phyloP scores from a whole-genome alignment of 345 rosid genomes.

The Gossypium bickii region DNA sequence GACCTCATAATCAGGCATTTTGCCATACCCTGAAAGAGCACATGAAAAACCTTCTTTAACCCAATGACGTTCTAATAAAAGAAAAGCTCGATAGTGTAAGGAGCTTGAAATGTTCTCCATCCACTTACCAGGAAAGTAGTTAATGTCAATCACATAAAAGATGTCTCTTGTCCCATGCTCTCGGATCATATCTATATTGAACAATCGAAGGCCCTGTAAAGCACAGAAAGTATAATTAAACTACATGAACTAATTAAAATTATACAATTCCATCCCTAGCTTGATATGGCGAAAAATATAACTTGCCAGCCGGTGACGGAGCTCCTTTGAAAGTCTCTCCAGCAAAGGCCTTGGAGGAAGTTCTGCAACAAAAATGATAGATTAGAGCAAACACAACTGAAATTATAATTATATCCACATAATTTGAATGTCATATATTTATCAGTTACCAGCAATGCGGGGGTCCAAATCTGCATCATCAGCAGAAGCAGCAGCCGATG shows the following conservation, averaged over 20 bases:
- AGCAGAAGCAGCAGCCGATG: slow-evolving; percentile 81
- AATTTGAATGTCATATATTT: background rate
- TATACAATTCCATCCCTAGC: slow-evolving; percentile 4
- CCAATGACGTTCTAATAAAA: background rate
- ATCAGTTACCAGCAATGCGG: slow-evolving; percentile 54
- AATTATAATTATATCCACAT: background rate
- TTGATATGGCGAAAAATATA: background rate
- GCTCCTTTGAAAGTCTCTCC: slow-evolving; percentile 72
- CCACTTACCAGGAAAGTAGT: slow-evolving; percentile 86
- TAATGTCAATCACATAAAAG: slow-evolving; percentile 86
- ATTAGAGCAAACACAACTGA: slow-evolving; percentile 9
- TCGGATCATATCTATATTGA: slow-evolving; percentile 87
- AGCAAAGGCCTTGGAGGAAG: slow-evolving; percentile 80
- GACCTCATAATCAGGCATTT: slow-evolving; percentile 82
- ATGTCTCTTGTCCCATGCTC: slow-evolving; percentile 66
- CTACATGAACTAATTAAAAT: background rate
- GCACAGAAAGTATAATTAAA: background rate
- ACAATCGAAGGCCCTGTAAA: slow-evolving; percentile 67
- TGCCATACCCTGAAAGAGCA: slow-evolving; percentile 68
- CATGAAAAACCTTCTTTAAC: background rate
- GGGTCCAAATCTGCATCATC: slow-evolving; percentile 85
- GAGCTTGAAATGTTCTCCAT: background rate
- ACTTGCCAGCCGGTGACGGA: slow-evolving; percentile 60
- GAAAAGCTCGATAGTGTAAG: background rate
- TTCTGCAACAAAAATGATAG: slow-evolving; percentile 43